Base-by-base conservation (phyloP, 1,284 basidiomycete genomes). In the Apiotrichum akiyoshidainum region DNA sequence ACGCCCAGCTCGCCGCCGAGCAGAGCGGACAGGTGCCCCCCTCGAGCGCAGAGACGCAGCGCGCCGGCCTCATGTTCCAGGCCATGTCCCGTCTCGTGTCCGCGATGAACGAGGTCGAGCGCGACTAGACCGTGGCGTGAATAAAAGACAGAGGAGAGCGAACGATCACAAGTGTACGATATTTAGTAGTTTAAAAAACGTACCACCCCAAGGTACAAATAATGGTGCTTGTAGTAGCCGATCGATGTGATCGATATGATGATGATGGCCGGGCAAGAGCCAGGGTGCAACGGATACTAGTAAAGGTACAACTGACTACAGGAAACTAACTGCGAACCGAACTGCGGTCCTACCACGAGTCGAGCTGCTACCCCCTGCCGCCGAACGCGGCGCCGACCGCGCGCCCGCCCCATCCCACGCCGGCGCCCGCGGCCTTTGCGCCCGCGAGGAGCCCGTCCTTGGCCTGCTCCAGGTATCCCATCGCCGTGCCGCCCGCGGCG, bases 61-160 rank as follows among this genome's bases (percentile, higher is more conserved):
- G 75, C 45, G 75, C 75, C 5, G 75, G 75, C 11, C 60, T 77
- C 54, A 71, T 77, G 60, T 77, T 74, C 66, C 75, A 77, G 64
- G 75, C 73, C 21, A 73, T 74, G 64, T 65, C 66, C 42, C 65
- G 75, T 46, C 65, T 77, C 61, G 68, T 72, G 37, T 72, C 70
- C n/a, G 75, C 75, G n/a, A 75, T 77, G 75, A 73, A 74, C 59
- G 75, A 77, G 63, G 75, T 75, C 6, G 75, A 77, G 67, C 67
- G 67, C 9, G 61, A 65, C 47, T 65, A 63, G 52, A 22, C 5
- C 12, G n/a, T n/a, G 10, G 35, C 14, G 11, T 21, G 21, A 22
- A 19, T n/a, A 14, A 13, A 5, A 17, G 16, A 41, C 8, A 21
- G 11, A 1, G 6, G 17, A 1, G 42, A 21, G 8, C 4, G 42